These are phyloP conservation scores for Pseudisothecium myosuroides DNA, from an alignment of 225 moss, liverwort and hornwort genomes.

Conservation along the genomic window DNA sequence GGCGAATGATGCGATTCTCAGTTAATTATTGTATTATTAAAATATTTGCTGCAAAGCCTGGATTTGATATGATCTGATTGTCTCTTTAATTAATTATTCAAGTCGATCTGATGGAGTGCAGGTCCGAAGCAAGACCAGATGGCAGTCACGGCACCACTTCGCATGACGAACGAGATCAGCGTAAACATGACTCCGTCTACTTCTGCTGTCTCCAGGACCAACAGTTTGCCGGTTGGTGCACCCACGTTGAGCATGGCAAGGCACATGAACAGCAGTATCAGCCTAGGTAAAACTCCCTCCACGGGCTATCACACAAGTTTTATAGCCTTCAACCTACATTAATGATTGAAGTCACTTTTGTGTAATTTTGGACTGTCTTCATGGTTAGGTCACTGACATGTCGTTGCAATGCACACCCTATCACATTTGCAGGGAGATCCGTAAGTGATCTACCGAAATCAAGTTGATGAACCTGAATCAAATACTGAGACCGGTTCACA, in stretches of 20 bases:
- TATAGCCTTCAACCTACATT: not conserved
- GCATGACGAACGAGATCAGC: conserved; percentile 11
- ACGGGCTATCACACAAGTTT: not conserved
- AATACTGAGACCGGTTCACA: not conserved
- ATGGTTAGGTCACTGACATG: not conserved
- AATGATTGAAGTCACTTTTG: not conserved
- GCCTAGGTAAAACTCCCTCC: conserved; percentile 1
- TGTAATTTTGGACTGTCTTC: not conserved
- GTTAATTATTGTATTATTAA: not conserved
- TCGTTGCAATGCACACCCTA: not conserved
- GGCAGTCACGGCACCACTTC: not conserved
- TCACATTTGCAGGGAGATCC: conserved; percentile 15
- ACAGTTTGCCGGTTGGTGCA: not conserved
- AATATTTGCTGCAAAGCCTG: not conserved
- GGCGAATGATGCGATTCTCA: not conserved
- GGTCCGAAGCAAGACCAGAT: conserved; percentile 22
- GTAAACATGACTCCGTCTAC: not conserved
- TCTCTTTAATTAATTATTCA: not conserved
- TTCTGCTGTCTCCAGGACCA: conserved; percentile 1
- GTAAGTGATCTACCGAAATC: conserved; percentile 5
- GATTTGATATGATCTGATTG: not conserved
- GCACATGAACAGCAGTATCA: not conserved
- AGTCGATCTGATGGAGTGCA: not conserved
- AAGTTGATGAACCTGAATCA: not conserved
- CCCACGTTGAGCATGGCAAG: conserved; percentile 7